Percentiles rank a stretch among this genome's conserved stretches.
phyloP scores from a whole-genome alignment of 805 yeast genomes.

The Yarrowia bubula region DNA sequence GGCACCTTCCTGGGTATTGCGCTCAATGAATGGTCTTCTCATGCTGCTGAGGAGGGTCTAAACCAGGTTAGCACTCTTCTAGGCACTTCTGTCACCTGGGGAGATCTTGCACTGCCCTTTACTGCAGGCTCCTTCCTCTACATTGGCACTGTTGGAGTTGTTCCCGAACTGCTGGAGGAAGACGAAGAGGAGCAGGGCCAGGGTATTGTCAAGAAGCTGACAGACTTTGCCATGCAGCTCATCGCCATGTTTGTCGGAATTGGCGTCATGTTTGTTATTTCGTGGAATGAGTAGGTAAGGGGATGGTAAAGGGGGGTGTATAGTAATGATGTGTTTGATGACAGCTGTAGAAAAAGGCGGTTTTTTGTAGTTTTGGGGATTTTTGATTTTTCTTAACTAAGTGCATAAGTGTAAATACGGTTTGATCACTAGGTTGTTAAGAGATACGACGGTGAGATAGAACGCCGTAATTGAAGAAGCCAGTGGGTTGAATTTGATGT shows the following conservation, averaged over 20 bases:
- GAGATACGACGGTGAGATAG: no score
- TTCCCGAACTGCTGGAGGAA: conserved; percentile 63
- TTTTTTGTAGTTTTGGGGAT: no score
- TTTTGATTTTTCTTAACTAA: no score
- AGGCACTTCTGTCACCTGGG: conserved; percentile 51
- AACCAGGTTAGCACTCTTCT: conserved; percentile 35
- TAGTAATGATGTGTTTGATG: no score
- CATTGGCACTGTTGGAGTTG: conserved; percentile 70
- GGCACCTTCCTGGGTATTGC: conserved; percentile 67
- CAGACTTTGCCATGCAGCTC: conserved; percentile 49
- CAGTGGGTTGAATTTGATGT: no score
- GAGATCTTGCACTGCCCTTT: conserved; percentile 61
- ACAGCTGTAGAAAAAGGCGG: no score
- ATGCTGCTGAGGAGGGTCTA: neutral
- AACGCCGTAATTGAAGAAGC: no score
- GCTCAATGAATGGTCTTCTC: conserved; percentile 46
- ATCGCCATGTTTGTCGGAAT: conserved; percentile 54
- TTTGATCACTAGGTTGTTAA: no score
- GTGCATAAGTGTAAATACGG: no score
- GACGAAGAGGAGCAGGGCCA: conserved; percentile 32
- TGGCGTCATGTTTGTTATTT: conserved; percentile 53
- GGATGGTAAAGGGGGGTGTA: neutral
- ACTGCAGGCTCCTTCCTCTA: conserved; percentile 77
- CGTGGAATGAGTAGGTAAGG: conserved; percentile 45
- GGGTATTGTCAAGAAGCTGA: conserved; percentile 38